These are phyloP conservation scores for Adansonia gregorii DNA, from an alignment of 441 rosid genomes.

Conservation along the genomic window DNA sequence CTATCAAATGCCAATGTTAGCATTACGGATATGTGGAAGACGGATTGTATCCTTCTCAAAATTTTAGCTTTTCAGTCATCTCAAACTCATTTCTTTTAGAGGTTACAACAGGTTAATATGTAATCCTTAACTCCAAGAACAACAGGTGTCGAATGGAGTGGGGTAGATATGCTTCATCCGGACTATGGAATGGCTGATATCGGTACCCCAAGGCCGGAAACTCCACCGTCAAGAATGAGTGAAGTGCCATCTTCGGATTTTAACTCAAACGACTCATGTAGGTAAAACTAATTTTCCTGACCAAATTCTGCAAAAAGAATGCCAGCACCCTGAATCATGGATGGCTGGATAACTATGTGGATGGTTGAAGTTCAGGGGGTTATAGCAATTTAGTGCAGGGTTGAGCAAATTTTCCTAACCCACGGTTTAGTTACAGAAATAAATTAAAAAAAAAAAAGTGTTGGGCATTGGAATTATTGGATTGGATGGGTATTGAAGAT, in stretches of 20 bases:
- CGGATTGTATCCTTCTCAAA: constrained; percentile 83
- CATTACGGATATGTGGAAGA: constrained; percentile 92
- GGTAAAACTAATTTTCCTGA: constrained; percentile 34
- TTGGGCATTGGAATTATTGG: constrained; percentile 5
- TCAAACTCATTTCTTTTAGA: background rate
- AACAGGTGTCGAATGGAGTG: constrained; percentile 75
- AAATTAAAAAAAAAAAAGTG: constrained; percentile 14
- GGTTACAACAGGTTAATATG: constrained; percentile 15
- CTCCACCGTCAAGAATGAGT: constrained; percentile 45
- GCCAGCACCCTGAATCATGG: background rate
- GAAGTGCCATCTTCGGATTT: constrained; percentile 44
- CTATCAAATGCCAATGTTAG: constrained; percentile 78
- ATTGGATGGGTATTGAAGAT: constrained; percentile 2
- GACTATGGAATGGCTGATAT: constrained; percentile 63
- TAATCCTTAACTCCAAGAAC: constrained; percentile 49
- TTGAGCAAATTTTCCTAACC: constrained; percentile 8
- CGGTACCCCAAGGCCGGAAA: constrained; percentile 51
- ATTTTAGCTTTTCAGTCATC: constrained; percentile 18
- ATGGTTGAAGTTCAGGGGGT: constrained; percentile 14
- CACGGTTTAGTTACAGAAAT: constrained; percentile 22
- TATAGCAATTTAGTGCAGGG: constrained; percentile 7
- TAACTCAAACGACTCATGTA: constrained; percentile 33
- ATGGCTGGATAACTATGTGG: background rate
- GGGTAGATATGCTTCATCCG: constrained; percentile 39
- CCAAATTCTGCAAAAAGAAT: constrained; percentile 21